These are phyloP conservation scores for Mallotus nudiflorus DNA, from an alignment of 345 rosid genomes.

Conservation along the genomic window DNA sequence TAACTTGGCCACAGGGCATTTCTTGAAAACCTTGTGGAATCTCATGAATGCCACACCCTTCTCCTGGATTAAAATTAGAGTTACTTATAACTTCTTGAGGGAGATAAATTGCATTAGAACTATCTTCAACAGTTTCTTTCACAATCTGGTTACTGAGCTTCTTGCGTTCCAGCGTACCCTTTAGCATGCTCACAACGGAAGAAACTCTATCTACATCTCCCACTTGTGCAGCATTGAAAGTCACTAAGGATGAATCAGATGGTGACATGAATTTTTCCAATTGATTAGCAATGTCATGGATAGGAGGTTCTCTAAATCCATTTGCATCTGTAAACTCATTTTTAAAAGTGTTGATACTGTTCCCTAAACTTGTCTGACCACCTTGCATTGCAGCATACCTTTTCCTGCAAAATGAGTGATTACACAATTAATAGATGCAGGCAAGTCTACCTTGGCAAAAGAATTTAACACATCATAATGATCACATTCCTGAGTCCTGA, in stretches of 20 bases:
- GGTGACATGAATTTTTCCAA: constrained; percentile 47
- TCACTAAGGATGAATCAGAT: constrained; percentile 59
- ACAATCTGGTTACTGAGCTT: constrained; percentile 46
- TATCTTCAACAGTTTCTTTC: constrained; percentile 41
- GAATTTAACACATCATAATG: too few relatives aligned
- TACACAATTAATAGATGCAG: too few relatives aligned
- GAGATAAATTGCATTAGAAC: constrained; percentile 31
- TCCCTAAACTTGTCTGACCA: constrained; percentile 16
- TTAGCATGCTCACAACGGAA: constrained; percentile 68
- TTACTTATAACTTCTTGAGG: constrained; percentile 33
- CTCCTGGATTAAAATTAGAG: constrained; percentile 31
- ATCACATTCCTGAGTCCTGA: too few relatives aligned
- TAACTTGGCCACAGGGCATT: constrained; percentile 28
- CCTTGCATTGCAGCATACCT: constrained; percentile 70
- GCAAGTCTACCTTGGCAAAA: too few relatives aligned
- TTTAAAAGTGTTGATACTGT: constrained; percentile 33
- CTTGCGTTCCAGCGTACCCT: constrained; percentile 62
- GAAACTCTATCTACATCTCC: constrained; percentile 49
- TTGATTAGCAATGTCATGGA: constrained; percentile 42
- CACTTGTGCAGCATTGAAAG: constrained; percentile 37
- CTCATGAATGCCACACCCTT: constrained; percentile 29
- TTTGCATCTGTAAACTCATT: constrained; percentile 41
- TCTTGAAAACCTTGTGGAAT: constrained; percentile 33
- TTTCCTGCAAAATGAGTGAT: constrained; percentile 42
- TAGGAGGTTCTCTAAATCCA: constrained; percentile 31